phyloP scores from a whole-genome alignment of 2,329 filamentous ascomycete genomes.

The Raffaelea arxii region DNA sequence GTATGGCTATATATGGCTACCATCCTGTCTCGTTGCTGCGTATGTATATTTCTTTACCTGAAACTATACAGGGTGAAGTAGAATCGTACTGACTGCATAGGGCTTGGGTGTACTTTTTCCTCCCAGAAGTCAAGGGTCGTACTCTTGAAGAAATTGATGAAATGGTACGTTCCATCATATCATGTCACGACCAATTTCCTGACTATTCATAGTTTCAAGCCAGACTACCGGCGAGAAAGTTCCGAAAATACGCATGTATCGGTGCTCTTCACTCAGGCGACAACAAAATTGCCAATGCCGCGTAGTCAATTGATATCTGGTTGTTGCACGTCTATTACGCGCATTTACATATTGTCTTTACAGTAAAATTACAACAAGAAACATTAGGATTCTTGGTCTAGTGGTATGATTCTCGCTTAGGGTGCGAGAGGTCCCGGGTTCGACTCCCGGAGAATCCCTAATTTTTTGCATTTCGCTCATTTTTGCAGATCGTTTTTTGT shows the following conservation, averaged over 20 bases:
- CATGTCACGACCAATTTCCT: neutral
- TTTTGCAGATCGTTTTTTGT: no score
- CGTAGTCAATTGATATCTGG: no score
- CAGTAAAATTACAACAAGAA: no score
- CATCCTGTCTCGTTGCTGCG: conserved; percentile 22
- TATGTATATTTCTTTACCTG: conserved; percentile 9
- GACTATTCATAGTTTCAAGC: conserved; percentile 21
- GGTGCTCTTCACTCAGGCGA: no score
- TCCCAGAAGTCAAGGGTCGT: conserved; percentile 43
- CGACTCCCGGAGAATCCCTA: neutral
- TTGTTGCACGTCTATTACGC: no score
- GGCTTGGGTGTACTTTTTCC: conserved; percentile 34
- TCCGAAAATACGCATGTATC: conserved; percentile 24
- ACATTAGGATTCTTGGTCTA: conserved; percentile 40
- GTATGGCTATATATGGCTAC: conserved; percentile 47
- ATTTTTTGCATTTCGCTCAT: no score
- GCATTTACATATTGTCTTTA: no score
- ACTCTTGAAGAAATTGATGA: conserved; percentile 46
- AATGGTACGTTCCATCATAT: conserved; percentile 28
- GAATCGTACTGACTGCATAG: conserved; percentile 3
- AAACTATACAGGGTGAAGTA: neutral
- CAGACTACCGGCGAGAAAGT: conserved; percentile 29
- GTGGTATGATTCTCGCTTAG: conserved; percentile 58
- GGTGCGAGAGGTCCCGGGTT: conserved; percentile 19
- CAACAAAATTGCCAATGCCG: no score